These are phyloP conservation scores for Paracamarosporium sp. DNA, from an alignment of 2,329 filamentous ascomycete genomes.

Conservation along the genomic window DNA sequence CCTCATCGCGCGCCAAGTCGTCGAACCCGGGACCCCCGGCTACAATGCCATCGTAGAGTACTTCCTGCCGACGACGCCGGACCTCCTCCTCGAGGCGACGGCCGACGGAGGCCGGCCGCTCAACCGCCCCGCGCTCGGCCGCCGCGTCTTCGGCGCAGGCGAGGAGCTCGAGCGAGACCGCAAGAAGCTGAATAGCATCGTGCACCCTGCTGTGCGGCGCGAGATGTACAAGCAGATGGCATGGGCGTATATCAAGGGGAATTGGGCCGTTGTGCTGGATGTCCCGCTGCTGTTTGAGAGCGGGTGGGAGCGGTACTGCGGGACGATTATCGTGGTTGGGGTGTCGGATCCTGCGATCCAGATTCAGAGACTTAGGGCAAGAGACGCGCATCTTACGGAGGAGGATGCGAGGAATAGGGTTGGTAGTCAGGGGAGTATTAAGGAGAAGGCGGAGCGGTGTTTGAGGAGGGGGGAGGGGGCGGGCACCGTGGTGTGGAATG, in stretches of 20 bases:
- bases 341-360: slow-evolving; percentile 82
- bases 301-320: slow-evolving; percentile 83
- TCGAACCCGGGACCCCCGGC: slow-evolving; percentile 86
- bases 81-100: slow-evolving; percentile 68
- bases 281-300: slow-evolving; percentile 92
- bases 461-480: slow-evolving; percentile 66
- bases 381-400: slow-evolving; percentile 79
- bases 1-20: slow-evolving; percentile 87
- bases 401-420: slow-evolving; percentile 91
- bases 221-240: slow-evolving; percentile 81
- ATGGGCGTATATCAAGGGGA: slow-evolving; percentile 74
- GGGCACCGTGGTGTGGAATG: slow-evolving; percentile 91
- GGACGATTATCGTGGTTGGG: slow-evolving; percentile 84
- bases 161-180: slow-evolving; percentile 75
- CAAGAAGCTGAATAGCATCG: slow-evolving; percentile 82
- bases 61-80: slow-evolving; percentile 83
- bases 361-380: slow-evolving; percentile 75
- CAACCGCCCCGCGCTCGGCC: slow-evolving; percentile 84
- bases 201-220: slow-evolving; percentile 86
- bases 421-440: slow-evolving; percentile 83
- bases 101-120: slow-evolving; percentile 73
- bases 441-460: slow-evolving; percentile 79
- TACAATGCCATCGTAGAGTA: slow-evolving; percentile 83
- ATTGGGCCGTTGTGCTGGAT: slow-evolving; percentile 91
- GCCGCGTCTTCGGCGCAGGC: slow-evolving; percentile 82